Base-by-base conservation (phyloP, 2,329 filamentous ascomycete genomes). In the Cladosporium sp. region DNA sequence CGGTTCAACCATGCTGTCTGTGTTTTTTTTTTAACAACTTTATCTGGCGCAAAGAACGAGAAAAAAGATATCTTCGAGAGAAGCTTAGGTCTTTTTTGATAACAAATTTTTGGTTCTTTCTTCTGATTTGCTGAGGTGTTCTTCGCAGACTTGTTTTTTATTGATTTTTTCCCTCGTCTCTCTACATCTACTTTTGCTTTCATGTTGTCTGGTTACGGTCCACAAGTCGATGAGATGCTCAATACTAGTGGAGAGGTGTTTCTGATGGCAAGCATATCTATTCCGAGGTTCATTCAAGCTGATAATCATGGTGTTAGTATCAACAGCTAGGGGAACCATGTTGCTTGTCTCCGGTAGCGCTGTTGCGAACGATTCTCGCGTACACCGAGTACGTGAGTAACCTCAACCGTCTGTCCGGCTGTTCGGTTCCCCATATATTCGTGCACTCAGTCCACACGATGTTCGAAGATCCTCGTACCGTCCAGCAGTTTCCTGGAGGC, bases 381-480 rank as follows among this genome's bases (percentile, higher is more conserved):
- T n/a, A 40, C 18, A 40, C 37, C n/a, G 18, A 14, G n/a, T 40
- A 18, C 14, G 8, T 56, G 12, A 12, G 8, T 23, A 23, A 10
- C 18, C 14, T 29, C 29, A 23, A 56, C 8, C 12, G 31, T 35
- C 23, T 31, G 28, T 29, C 21, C 52, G 7, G 18, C 29, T 33
- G 28, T 14, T 35, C n/a, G 14, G 26, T 33, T 29, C 2, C 18
- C 29, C 3, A 11, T 29, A 12, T 21, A 7, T 23, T 21, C 53
- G 6, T 35, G 28, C 23, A 18, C 23, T 10, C 46, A 16, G 6
- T 49, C 26, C 8, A 16, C 7, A 12, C 8, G 10, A 7, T 29
- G n/a, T 62, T 46, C 59, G 31, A 62, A 14, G 59, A 35, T 10
- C 59, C 16, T 40, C 46, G 44, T 12, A 46, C 59, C 31, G 59